Percentiles rank a stretch among this genome's conserved stretches.
Evolutionary conservation across 23 red algal genomes (phyloP).

Genomic region (Chondrus crispus): DNA sequence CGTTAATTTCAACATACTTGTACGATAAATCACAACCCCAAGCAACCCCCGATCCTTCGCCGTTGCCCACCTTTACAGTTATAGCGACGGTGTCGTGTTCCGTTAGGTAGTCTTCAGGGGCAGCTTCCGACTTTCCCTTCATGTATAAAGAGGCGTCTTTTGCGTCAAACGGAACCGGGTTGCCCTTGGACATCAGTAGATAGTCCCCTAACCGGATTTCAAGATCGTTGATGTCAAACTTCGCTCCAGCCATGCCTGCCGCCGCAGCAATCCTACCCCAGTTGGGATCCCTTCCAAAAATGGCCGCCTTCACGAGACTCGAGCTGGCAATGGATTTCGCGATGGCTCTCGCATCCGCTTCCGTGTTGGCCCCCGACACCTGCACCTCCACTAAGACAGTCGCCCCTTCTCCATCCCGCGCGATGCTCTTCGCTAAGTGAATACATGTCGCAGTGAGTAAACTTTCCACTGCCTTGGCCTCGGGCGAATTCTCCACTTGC

Average conservation of each 20-base stretch:
- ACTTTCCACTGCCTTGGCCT: constrained; percentile 17
- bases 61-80: constrained; percentile 66
- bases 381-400: constrained; percentile 86
- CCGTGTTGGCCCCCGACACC: constrained; percentile 65
- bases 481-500: not conserved
- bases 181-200: constrained; percentile 73
- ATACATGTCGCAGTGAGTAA: constrained; percentile 54
- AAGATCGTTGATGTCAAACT: constrained; percentile 49
- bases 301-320: constrained; percentile 81
- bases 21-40: constrained; percentile 99
- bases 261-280: constrained; percentile 96
- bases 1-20: constrained; percentile 97
- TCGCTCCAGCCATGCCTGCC: constrained; percentile 68
- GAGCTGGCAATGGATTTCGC: constrained; percentile 73
- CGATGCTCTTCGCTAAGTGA: constrained; percentile 81
- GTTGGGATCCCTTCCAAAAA: constrained; percentile 96
- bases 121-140: constrained; percentile 42
- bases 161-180: constrained; percentile 77
- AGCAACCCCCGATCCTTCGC: constrained; percentile 59
- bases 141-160: constrained; percentile 75
- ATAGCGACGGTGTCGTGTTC: constrained; percentile 82
- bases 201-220: constrained; percentile 72
- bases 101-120: constrained; percentile 45
- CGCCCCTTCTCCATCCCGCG: constrained; percentile 96
- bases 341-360: constrained; percentile 73